Base-by-base conservation (phyloP, 1,284 basidiomycete species). In the Trichosporon sp. region DNA sequence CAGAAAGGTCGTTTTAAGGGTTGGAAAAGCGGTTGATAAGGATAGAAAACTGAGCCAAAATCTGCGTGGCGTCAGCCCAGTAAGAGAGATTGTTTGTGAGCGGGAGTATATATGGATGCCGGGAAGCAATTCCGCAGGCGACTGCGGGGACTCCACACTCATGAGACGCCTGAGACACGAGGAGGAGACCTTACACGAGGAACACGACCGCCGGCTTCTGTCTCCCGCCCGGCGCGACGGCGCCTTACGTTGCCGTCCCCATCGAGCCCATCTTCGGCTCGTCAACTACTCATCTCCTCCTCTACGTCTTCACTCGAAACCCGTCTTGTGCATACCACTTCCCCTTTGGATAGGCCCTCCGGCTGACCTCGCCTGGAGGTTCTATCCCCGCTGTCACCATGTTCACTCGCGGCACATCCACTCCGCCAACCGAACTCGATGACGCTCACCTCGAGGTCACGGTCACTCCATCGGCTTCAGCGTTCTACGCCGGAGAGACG, bases 401-500 rank as follows among this genome's bases (percentile, higher is more conserved):
- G 60, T 65, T 65, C 56, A 49, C 64, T 13, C 46, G 60, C 62
- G 54, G 66, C 27, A 58, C 63, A n/a, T 21, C 62, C 6, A 27
- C 65, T 0, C 27, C 62, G 8, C 60, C 62, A 10, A 57, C 13
- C 32, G 61, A 62, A 25, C 16, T 64, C 7, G 73, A 73, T 66
- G 69, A 80, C 67, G 72, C 77, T 25, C 69, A 81, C 70, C 71
- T 84, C 56, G 76, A 78, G 63, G 79, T 85, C 31, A 79, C 79
- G 0, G 81, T 85, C 58, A 87, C 79, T 0, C 94, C 94, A 3
- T 84, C 88, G 0, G 89, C 93, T 68, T 90, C 91, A 0, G 91
- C 91, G 0, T 96, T 90, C 81, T 97, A 95, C 78, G 92, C 94
- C 1, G 94, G 94, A 65, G 94, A 97, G 78, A 83, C 86, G 0